Percentiles rank a stretch among this genome's conserved stretches.
These are phyloP conservation scores for Cercophora sp. DNA, from an alignment of 495 filamentous ascomycete species.

Conservation along the genomic window DNA sequence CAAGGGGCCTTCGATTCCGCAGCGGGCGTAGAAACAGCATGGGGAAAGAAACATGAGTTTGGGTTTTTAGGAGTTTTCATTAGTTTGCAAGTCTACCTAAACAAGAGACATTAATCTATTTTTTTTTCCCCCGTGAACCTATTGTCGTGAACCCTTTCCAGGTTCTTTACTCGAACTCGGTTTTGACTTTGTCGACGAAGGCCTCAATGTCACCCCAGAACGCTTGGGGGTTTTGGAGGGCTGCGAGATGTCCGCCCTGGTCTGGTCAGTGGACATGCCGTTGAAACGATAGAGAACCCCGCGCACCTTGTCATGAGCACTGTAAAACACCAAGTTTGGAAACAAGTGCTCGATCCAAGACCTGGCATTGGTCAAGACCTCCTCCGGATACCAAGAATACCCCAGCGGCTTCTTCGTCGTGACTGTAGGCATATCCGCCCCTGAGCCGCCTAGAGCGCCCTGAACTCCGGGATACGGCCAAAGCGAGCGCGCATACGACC, in stretches of 20 bases:
- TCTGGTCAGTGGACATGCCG: neutral
- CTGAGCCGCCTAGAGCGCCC: constrained; percentile 2
- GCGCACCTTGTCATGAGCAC: constrained; percentile 36
- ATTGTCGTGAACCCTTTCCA: too few species aligned
- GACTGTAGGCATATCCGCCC: constrained; percentile 13
- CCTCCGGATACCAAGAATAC: constrained; percentile 6
- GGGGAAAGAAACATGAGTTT: too few species aligned
- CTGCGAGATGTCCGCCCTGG: constrained; percentile 63
- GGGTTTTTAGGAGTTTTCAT: too few species aligned
- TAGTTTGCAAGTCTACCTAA: too few species aligned
- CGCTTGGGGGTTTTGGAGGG: too few species aligned
- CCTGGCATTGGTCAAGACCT: constrained; percentile 3
- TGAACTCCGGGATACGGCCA: constrained; percentile 34
- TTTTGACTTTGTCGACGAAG: too few species aligned
- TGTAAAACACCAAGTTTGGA: constrained; percentile 45
- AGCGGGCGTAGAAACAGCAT: too few species aligned
- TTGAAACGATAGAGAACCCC: neutral
- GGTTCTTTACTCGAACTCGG: too few species aligned
- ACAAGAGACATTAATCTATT: too few species aligned
- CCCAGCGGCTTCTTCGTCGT: constrained; percentile 7
- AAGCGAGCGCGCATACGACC: constrained; percentile 53
- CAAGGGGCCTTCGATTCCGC: too few species aligned
- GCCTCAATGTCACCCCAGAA: too few species aligned
- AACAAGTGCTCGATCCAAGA: constrained; percentile 14
- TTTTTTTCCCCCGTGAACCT: too few species aligned